These are phyloP conservation scores for Yarrowia sp. DNA, from an alignment of 805 yeast species.

Conservation along the genomic window DNA sequence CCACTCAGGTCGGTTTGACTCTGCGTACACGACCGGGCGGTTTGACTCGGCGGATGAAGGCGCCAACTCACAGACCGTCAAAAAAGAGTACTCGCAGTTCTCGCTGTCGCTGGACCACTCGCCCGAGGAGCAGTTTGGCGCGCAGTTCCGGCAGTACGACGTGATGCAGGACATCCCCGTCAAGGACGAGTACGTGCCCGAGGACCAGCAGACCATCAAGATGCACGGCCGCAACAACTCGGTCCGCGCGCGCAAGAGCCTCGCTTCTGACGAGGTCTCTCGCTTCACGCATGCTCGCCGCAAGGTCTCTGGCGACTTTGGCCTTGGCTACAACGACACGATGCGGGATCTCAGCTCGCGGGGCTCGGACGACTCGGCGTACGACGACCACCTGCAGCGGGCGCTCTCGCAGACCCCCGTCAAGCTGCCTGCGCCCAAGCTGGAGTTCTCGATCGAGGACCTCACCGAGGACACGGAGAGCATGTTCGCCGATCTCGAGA, in stretches of 20 bases:
- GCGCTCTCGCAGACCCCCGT: constrained; percentile 29
- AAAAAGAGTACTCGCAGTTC: neutral
- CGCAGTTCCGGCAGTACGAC: constrained; percentile 18
- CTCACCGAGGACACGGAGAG: constrained; percentile 28
- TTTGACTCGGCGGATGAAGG: neutral
- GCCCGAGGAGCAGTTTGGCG: neutral
- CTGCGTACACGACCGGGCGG: neutral
- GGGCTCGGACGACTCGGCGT: constrained; percentile 3
- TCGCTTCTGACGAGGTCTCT: constrained; percentile 5
- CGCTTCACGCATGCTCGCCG: constrained; percentile 20
- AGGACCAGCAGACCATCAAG: constrained; percentile 25
- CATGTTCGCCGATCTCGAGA: constrained; percentile 33
- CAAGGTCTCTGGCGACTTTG: constrained; percentile 11
- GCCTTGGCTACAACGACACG: constrained; percentile 14
- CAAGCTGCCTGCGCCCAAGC: constrained; percentile 30
- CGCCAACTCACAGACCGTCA: neutral
- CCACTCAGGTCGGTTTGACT: neutral
- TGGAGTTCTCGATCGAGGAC: constrained; percentile 27
- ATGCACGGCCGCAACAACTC: constrained; percentile 16
- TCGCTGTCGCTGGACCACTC: constrained; percentile 1
- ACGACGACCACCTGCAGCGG: constrained; percentile 28
- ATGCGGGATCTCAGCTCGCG: neutral
- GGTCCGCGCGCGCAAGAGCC: constrained; percentile 2
- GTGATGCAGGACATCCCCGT: constrained; percentile 18
- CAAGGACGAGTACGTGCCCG: constrained; percentile 13